Evolutionary conservation across 2,329 filamentous ascomycete species (phyloP).

Genomic region (Penicillium polonicum): DNA sequence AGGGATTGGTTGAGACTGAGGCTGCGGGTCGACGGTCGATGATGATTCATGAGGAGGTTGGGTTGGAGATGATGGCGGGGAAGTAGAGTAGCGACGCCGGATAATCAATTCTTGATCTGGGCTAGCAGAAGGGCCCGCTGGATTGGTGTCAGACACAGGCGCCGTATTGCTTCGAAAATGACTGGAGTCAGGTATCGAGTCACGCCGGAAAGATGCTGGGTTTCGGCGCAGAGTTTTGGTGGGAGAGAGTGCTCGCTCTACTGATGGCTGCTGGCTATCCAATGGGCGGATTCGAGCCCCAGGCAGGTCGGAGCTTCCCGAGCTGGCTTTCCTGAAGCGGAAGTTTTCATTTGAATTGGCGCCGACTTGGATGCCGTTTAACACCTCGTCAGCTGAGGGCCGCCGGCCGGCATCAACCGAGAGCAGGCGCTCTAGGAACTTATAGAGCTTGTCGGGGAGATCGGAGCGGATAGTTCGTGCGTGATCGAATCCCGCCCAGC

Average conservation of each 20-base stretch:
- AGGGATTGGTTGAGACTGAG: slow-evolving; percentile 12
- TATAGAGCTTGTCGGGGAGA: slow-evolving; percentile 81
- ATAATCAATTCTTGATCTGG: slow-evolving; percentile 36
- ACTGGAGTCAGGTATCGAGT: slow-evolving; percentile 29
- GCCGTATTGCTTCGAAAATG: slow-evolving; percentile 14
- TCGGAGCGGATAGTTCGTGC: slow-evolving; percentile 73
- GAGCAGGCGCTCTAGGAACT: slow-evolving; percentile 76
- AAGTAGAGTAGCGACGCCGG: slow-evolving; percentile 30
- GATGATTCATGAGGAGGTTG: slow-evolving; percentile 17
- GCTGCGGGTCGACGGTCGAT: neutral
- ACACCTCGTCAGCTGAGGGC: slow-evolving; percentile 81
- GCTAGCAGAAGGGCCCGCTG: slow-evolving; percentile 23
- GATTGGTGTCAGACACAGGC: slow-evolving; percentile 15
- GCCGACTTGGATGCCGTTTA: slow-evolving; percentile 72
- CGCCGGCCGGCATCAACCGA: slow-evolving; percentile 73
- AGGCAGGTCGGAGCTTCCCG: slow-evolving; percentile 34
- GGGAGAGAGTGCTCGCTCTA: slow-evolving; percentile 31
- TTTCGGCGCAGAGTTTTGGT: slow-evolving; percentile 25
- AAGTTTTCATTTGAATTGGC: slow-evolving; percentile 50
- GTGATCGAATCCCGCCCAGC: slow-evolving; percentile 84
- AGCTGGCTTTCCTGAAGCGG: slow-evolving; percentile 37
- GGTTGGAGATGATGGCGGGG: slow-evolving; percentile 27
- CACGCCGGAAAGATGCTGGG: slow-evolving; percentile 25
- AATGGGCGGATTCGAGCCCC: slow-evolving; percentile 41
- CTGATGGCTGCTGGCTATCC: slow-evolving; percentile 36